Percentiles rank a stretch among this genome's conserved stretches.
These are phyloP conservation scores for Sporisorium scitamineum DNA, from an alignment of 1,284 basidiomycete species.

Conservation along the genomic window DNA sequence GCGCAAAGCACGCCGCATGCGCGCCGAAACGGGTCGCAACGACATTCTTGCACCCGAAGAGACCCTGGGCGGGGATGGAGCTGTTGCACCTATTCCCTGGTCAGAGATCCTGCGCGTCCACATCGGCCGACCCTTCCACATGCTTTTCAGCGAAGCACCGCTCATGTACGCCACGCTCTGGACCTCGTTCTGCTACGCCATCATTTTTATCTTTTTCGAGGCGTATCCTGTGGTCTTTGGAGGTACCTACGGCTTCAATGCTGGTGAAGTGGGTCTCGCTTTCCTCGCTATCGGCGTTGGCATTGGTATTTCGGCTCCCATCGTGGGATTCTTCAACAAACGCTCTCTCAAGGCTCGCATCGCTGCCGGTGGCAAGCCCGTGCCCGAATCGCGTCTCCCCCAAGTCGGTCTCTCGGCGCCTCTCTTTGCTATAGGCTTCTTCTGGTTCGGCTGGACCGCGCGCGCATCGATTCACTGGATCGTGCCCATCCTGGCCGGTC, in stretches of 20 bases:
- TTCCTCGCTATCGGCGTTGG: constrained; percentile 48
- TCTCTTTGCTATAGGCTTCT: constrained; percentile 35
- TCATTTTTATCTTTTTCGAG: constrained; percentile 56
- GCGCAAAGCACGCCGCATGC: constrained; percentile 22
- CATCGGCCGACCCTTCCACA: constrained; percentile 40
- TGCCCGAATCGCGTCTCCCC: constrained; percentile 38
- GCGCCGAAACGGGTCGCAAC: constrained; percentile 15
- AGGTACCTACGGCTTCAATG: constrained; percentile 51
- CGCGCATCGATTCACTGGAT: constrained; percentile 46
- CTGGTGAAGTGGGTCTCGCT: constrained; percentile 44
- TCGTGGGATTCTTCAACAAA: constrained; percentile 38
- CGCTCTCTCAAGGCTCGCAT: constrained; percentile 25
- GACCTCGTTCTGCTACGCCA: constrained; percentile 46
- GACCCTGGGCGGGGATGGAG: constrained; percentile 13
- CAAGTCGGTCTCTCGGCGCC: constrained; percentile 38
- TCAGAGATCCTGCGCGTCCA: constrained; percentile 34
- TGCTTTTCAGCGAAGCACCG: constrained; percentile 46
- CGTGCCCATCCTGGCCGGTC: constrained; percentile 39
- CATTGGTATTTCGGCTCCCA: constrained; percentile 38
- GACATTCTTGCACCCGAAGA: constrained; percentile 33
- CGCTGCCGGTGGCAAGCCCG: constrained; percentile 34
- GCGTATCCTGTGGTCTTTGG: constrained; percentile 47
- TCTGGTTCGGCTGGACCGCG: constrained; percentile 56
- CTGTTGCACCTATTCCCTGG: constrained; percentile 20
- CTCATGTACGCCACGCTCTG: constrained; percentile 47